Base-by-base conservation (phyloP, 495 filamentous ascomycete genomes). In the Cercophora newfieldiana region DNA sequence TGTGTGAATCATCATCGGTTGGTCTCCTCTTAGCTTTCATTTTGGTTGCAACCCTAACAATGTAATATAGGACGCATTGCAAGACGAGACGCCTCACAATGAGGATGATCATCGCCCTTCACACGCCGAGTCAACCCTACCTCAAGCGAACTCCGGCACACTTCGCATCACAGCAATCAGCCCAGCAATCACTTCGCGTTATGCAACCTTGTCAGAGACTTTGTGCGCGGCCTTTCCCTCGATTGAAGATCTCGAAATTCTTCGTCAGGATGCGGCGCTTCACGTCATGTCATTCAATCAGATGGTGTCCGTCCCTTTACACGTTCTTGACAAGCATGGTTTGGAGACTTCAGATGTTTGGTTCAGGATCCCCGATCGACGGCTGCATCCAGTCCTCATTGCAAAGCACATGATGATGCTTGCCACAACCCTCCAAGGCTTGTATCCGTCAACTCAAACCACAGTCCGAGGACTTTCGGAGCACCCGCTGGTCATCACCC, bases 341-440 rank as follows among this genome's bases (percentile, higher is more conserved):
- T 18, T 47, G 3, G 26, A 33, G 16, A 59, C 25, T 25, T 29
- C 30, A 30, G 66, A 66, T 50, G 67, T 76, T n/a, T 69, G 81
- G 28, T 68, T 83, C 3, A 66, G 73, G 12, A 63, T 72, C 12
- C 80, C 80, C 0, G 67, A 68, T 1, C 67, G 70, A 47, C 71
- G 55, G 0, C 74, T 74, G 2, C 82, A 83, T 67, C 82, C 81
- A 10, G 75, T 82, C 2, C 66, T 81, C 2, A 68, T 82, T 26
- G 81, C 81, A 7, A 75, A 74, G 6, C 75, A 73, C 28, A 79
- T 83, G 61, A 68, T 85, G 2, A 55, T 75, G 31, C 76, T 85
- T 10, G 81, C 75, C 7, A 75, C 71, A 22, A 75, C 76, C 49
- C 55, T 83, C 19, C 79, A 82, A 59, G 68, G 73, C 29, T 47